These are phyloP conservation scores for Talaromyces amestolkiae DNA, from an alignment of 2,329 filamentous ascomycete species.

Conservation along the genomic window DNA sequence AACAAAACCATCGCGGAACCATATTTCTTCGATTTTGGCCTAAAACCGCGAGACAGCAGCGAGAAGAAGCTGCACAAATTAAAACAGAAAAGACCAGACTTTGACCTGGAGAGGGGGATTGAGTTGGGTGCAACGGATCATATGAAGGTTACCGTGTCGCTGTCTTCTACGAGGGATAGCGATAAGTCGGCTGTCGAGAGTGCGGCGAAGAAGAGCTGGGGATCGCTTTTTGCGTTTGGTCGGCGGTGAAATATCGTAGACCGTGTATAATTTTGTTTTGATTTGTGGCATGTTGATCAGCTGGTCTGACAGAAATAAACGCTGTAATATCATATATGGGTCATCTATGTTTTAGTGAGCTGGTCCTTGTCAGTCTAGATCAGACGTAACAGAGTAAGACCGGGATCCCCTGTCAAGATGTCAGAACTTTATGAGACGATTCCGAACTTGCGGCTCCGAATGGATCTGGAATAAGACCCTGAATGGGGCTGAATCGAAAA, in stretches of 20 bases:
- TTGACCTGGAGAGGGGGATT: slow-evolving; percentile 17
- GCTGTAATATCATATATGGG: not conserved
- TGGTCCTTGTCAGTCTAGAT: not conserved
- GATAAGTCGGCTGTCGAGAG: not conserved
- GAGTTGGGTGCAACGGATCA: slow-evolving; percentile 11
- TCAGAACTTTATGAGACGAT: not conserved
- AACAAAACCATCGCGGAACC: not conserved
- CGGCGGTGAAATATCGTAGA: not conserved
- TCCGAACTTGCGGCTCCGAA: not conserved
- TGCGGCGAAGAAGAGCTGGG: slow-evolving; percentile 10
- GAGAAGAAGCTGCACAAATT: not conserved
- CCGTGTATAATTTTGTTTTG: not conserved
- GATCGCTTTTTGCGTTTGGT: slow-evolving; percentile 18
- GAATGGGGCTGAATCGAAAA: not conserved
- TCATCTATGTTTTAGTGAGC: not conserved
- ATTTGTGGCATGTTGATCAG: not conserved
- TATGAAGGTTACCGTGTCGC: slow-evolving; percentile 16
- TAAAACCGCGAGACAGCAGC: not conserved
- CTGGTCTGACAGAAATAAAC: not conserved
- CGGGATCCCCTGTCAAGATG: not conserved
- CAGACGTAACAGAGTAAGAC: not conserved
- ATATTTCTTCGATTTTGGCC: slow-evolving; percentile 3
- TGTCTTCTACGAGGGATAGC: slow-evolving; percentile 10
- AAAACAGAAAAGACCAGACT: not conserved
- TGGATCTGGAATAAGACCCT: not conserved